Evolutionary conservation across 2,329 filamentous ascomycete species (phyloP), one percentile per base, ranked within the genome.

Genomic region (Phaeophleospora eucalypticola): DNA sequence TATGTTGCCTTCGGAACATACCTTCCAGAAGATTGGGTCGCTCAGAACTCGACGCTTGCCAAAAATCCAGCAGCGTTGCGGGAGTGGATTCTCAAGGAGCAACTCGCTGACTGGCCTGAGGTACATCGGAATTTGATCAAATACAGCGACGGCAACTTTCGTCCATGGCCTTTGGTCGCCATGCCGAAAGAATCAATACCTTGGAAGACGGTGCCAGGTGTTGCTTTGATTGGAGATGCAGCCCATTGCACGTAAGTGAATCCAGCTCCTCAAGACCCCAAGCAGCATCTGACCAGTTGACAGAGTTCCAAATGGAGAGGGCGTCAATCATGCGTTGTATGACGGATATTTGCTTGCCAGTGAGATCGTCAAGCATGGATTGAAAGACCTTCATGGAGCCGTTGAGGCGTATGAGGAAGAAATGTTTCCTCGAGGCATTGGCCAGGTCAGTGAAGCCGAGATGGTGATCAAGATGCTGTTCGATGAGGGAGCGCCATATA

Each of bases 201-300:
- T 2, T 83, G 79, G 78, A 49, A 68, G 34, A 68, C 74, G 39
- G 65, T 64, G 15, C 59, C 65, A 4, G 77, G 78, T 0, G 58
- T 77, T 3, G 81, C 80, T 0, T 58, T 81, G 12, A 68, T 82
- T 19, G 81, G 81, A 4, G 79, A 83, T 54, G 76, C 80, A 1
- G 80, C 80, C 6, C 79, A 83, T 60, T 57, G 81, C 17, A 80
- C 81, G 77, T 55, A 48, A 52, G 53, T 24, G 12, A 7, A 29
- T 6, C 15, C n/a, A n/a, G n/a, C n/a, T n/a, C n/a, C n/a, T n/a
- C n/a, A n/a, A n/a, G n/a, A n/a, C n/a, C n/a, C n/a, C n/a, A n/a
- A n/a, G n/a, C n/a, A n/a, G n/a, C n/a, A n/a, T 17, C 43, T 44
- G 21, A 49, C 32, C 4, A 14, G 18, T 16, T 6, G n/a, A 19